Conservation (phyloP, 2,329 filamentous ascomycete genomes). For the Pestalotiopsis sp. region DNA sequence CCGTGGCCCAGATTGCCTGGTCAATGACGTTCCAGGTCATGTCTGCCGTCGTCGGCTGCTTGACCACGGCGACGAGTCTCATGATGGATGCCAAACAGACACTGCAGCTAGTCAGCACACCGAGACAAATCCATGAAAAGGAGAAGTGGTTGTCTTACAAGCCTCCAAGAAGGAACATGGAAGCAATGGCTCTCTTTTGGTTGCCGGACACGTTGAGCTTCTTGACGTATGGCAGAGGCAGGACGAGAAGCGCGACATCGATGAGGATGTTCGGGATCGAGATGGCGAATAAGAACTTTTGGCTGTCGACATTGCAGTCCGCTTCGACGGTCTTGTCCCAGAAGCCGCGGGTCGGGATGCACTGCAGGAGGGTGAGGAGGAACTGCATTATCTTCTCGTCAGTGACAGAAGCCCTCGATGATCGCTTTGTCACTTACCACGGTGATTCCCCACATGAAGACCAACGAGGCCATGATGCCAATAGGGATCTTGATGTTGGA, state of each 20-base stretch:
- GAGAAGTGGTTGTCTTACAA: slow-evolving; percentile 1
- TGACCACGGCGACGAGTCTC: neutral
- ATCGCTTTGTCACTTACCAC: neutral
- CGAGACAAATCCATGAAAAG: neutral
- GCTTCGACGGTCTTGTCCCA: slow-evolving; percentile 6
- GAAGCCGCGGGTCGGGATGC: slow-evolving; percentile 3
- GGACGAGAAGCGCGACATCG: slow-evolving; percentile 4
- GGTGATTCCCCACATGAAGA: neutral
- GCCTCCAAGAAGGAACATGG: slow-evolving; percentile 6
- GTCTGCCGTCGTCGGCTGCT: neutral
- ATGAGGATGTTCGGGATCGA: slow-evolving; percentile 9
- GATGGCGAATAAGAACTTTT: slow-evolving; percentile 9
- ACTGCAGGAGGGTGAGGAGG: slow-evolving; percentile 3
- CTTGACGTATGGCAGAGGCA: neutral
- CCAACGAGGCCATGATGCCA: neutral
- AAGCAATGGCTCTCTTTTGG: slow-evolving; percentile 1
- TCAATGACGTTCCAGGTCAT: slow-evolving; percentile 8
- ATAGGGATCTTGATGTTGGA: slow-evolving; percentile 11
- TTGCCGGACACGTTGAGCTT: slow-evolving; percentile 1
- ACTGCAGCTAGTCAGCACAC: neutral
- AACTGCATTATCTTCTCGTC: neutral
- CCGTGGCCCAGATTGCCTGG: slow-evolving; percentile 6
- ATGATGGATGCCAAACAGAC: neutral
- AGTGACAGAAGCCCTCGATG: neutral
- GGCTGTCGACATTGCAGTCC: slow-evolving; percentile 7